These are phyloP conservation scores for Leptomonas seymouri DNA, from an alignment of 208 protist genomes.

Conservation along the genomic window DNA sequence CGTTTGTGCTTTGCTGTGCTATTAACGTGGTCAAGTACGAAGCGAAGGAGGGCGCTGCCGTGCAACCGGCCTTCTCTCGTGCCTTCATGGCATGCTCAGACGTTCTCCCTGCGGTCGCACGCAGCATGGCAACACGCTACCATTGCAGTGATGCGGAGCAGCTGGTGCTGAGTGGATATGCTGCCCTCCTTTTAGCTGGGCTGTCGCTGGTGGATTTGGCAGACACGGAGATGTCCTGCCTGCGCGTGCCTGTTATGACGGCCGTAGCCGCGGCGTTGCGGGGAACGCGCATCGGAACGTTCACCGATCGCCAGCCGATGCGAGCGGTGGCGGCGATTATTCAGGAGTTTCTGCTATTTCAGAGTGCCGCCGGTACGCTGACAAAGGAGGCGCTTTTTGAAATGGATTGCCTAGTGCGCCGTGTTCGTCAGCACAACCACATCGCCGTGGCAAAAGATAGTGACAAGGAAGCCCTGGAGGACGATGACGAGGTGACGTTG, in stretches of 20 bases:
- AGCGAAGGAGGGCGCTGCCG: slow-evolving; percentile 6
- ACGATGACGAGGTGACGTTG: slow-evolving; percentile 13
- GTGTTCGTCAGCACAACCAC: slow-evolving; percentile 49
- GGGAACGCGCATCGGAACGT: slow-evolving; percentile 27
- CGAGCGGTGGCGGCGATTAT: slow-evolving; percentile 75
- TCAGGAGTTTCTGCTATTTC: slow-evolving; percentile 90
- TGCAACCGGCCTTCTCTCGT: slow-evolving; percentile 14
- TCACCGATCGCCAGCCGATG: slow-evolving; percentile 53
- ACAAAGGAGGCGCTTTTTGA: slow-evolving; percentile 57
- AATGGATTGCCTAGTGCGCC: slow-evolving; percentile 51
- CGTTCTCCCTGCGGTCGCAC: slow-evolving; percentile 13
- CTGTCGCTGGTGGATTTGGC: slow-evolving; percentile 47
- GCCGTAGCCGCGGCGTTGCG: slow-evolving; percentile 51
- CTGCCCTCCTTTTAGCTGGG: slow-evolving; percentile 70
- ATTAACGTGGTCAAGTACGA: slow-evolving; percentile 83
- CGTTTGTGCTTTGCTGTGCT: slow-evolving; percentile 69
- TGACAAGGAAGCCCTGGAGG: not conserved
- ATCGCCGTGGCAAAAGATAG: slow-evolving; percentile 46
- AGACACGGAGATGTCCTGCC: slow-evolving; percentile 5
- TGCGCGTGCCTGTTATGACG: slow-evolving; percentile 69
- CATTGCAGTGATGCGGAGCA: slow-evolving; percentile 42
- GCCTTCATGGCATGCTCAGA: slow-evolving; percentile 5
- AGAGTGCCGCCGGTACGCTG: slow-evolving; percentile 69
- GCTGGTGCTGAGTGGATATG: slow-evolving; percentile 82
- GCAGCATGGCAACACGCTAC: slow-evolving; percentile 44